Percentiles rank a stretch among this genome's conserved stretches.
Evolutionary conservation across 441 rosid species (phyloP).

Genomic region (Kokia cookei): DNA sequence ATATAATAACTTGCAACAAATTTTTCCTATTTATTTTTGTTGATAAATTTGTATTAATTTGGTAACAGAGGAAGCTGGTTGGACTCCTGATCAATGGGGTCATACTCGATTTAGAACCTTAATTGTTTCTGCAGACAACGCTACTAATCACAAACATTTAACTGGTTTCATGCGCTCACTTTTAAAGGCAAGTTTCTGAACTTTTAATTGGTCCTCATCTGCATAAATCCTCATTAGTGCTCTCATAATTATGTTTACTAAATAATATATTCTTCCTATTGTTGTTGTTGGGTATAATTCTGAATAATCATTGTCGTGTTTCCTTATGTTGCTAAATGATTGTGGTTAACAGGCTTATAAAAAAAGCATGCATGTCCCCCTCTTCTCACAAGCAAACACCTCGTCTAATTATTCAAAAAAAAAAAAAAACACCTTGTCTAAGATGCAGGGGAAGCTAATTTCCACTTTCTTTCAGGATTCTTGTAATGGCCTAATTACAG

Average conservation of each 20-base stretch:
- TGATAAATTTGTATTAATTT: slow-evolving; percentile 5
- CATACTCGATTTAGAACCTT: slow-evolving; percentile 74
- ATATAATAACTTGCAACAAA: background rate
- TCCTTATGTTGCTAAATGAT: background rate
- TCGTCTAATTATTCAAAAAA: background rate
- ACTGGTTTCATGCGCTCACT: slow-evolving; percentile 83
- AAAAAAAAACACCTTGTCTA: background rate
- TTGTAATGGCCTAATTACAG: background rate
- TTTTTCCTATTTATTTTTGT: background rate
- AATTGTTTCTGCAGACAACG: slow-evolving; percentile 43
- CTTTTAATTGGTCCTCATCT: background rate
- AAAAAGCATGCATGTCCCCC: background rate
- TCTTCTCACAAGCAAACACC: background rate
- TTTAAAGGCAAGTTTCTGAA: slow-evolving; percentile 55
- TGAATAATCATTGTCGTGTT: background rate
- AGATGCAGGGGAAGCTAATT: background rate
- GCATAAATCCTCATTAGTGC: background rate
- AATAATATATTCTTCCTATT: background rate
- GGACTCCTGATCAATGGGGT: slow-evolving; percentile 98
- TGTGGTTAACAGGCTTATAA: background rate
- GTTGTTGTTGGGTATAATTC: background rate
- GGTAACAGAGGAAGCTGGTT: slow-evolving; percentile 87
- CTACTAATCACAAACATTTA: slow-evolving; percentile 70
- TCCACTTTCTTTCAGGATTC: background rate
- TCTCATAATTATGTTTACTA: background rate